Conservation (phyloP, 352 stramenopile genomes). For the Globisporangium paroecandrum region DNA sequence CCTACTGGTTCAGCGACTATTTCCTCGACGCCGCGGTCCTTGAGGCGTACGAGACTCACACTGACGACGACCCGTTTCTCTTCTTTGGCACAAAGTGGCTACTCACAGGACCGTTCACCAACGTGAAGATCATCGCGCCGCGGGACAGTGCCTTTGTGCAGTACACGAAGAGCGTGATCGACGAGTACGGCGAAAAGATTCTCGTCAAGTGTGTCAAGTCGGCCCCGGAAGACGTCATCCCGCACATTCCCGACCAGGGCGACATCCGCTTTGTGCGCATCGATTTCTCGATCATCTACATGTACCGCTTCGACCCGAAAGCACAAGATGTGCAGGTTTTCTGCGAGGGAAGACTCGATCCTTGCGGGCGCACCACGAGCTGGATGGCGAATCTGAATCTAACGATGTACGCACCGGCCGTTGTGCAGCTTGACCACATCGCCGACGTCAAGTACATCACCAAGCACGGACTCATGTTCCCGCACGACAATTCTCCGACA, state of each 20-base stretch:
- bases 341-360: constrained; percentile 52
- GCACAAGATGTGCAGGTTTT: constrained; percentile 67
- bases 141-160: constrained; percentile 64
- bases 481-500: constrained; percentile 21
- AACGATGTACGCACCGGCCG: constrained; percentile 51
- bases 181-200: constrained; percentile 41
- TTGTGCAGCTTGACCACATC: constrained; percentile 63
- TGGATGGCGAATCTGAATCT: constrained; percentile 61
- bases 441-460: constrained; percentile 81
- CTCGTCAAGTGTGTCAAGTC: constrained; percentile 63
- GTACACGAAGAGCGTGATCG: constrained; percentile 47
- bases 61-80: constrained; percentile 53
- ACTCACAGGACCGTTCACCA: constrained; percentile 37
- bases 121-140: constrained; percentile 51
- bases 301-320: constrained; percentile 57
- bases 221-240: constrained; percentile 44
- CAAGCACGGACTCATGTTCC: constrained; percentile 71
- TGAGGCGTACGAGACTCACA: constrained; percentile 53
- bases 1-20: constrained; percentile 55
- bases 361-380: constrained; percentile 35
- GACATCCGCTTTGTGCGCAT: constrained; percentile 56
- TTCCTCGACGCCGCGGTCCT: constrained; percentile 72
- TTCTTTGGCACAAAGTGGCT: constrained; percentile 81
- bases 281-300: constrained; percentile 53
- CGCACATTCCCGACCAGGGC: constrained; percentile 17